These are phyloP conservation scores for Pythium brassicae DNA, from an alignment of 352 stramenopile species.

Conservation along the genomic window DNA sequence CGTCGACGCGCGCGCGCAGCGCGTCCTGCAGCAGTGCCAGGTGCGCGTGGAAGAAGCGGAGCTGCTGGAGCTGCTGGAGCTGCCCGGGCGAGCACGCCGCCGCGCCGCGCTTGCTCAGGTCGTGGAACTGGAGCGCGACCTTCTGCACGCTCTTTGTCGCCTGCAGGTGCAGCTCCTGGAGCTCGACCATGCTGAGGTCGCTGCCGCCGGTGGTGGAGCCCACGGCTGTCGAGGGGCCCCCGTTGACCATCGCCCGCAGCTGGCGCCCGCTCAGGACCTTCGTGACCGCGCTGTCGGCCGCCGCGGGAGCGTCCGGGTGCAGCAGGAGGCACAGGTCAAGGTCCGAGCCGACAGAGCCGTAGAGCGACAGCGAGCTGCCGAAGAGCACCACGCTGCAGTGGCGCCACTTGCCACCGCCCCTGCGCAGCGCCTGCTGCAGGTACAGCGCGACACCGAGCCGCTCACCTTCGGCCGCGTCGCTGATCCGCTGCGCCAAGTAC, in stretches of 20 bases:
- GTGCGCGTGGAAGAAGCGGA: slow-evolving; percentile 45
- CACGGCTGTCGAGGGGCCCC: slow-evolving; percentile 11
- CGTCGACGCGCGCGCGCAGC: slow-evolving; percentile 22
- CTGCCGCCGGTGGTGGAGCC: slow-evolving; percentile 5
- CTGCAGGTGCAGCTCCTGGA: slow-evolving; percentile 39
- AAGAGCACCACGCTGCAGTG: slow-evolving; percentile 55
- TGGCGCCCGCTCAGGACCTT: slow-evolving; percentile 27
- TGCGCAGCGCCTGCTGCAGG: slow-evolving; percentile 41
- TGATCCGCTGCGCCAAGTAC: slow-evolving; percentile 39
- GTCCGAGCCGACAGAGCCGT: slow-evolving; percentile 65
- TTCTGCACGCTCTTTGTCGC: slow-evolving; percentile 50
- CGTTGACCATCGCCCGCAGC: slow-evolving; percentile 38
- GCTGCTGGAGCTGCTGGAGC: slow-evolving; percentile 27
- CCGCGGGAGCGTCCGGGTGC: slow-evolving; percentile 2
- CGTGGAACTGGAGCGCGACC: slow-evolving; percentile 31
- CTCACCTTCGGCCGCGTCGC: slow-evolving; percentile 34
- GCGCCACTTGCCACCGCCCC: slow-evolving; percentile 46
- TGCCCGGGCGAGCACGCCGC: background rate
- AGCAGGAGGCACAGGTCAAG: slow-evolving; percentile 70
- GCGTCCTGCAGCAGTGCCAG: slow-evolving; percentile 27
- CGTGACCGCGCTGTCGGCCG: background rate
- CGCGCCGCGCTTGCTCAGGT: slow-evolving; percentile 17
- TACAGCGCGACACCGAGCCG: slow-evolving; percentile 32
- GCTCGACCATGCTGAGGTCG: slow-evolving; percentile 21
- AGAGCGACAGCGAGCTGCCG: slow-evolving; percentile 75